phyloP scores from a whole-genome alignment of 2,329 filamentous ascomycete genomes.

The Arthrobotrys conoides region DNA sequence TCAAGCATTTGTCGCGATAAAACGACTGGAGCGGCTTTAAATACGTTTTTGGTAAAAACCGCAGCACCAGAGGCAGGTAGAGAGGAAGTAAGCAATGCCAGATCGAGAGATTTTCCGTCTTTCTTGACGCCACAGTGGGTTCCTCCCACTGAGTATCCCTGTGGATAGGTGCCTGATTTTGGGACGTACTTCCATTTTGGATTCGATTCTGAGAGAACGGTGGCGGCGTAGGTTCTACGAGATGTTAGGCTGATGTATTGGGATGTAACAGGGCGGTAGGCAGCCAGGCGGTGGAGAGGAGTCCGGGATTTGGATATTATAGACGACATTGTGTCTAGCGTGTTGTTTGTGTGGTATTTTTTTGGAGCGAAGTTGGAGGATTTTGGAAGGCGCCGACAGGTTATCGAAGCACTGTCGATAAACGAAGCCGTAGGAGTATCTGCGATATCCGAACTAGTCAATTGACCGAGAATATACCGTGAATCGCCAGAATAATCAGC shows the following conservation, averaged over 20 bases:
- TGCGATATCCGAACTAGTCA: not conserved
- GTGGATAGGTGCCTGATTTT: slow-evolving; percentile 85
- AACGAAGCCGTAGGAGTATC: not conserved
- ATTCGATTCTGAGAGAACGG: slow-evolving; percentile 72
- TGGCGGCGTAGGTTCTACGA: slow-evolving; percentile 63
- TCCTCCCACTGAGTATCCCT: slow-evolving; percentile 88
- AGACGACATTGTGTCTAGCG: slow-evolving; percentile 31
- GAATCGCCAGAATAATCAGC: not conserved
- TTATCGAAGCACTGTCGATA: not conserved
- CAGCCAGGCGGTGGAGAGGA: slow-evolving; percentile 10
- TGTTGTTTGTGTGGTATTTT: slow-evolving; percentile 58
- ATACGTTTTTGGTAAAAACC: slow-evolving; percentile 98
- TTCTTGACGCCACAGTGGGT: slow-evolving; percentile 94
- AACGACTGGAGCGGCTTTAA: slow-evolving; percentile 94
- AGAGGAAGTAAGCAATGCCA: slow-evolving; percentile 89
- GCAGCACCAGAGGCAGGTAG: slow-evolving; percentile 87
- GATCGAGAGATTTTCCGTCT: slow-evolving; percentile 89
- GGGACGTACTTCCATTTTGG: slow-evolving; percentile 94
- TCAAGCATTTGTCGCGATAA: slow-evolving; percentile 82
- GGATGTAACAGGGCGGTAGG: not conserved
- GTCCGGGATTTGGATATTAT: slow-evolving; percentile 46
- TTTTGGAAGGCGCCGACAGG: not conserved
- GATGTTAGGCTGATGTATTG: slow-evolving; percentile 1
- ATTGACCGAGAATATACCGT: not conserved
- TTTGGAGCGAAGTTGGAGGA: not conserved